Conservation (phyloP, 1,284 basidiomycete species). For the Amylostereum areolatum region DNA sequence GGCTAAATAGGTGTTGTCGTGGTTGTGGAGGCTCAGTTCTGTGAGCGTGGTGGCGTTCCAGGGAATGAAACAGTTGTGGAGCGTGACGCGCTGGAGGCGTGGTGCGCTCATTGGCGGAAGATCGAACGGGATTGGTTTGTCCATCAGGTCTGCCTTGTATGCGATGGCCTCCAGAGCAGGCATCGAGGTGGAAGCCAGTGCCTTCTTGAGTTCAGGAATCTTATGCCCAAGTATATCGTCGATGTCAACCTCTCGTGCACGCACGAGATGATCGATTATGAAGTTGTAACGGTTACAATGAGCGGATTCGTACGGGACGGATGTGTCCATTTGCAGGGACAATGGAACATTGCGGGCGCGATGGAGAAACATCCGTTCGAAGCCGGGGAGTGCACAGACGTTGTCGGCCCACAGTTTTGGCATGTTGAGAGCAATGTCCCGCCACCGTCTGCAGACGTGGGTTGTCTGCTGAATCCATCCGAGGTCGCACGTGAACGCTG, state of each 20-base stretch:
- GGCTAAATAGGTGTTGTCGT: too few species aligned
- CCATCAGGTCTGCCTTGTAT: not conserved
- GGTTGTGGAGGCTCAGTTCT: not conserved
- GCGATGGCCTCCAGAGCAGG: not conserved
- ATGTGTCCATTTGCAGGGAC: not conserved
- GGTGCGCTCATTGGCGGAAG: not conserved
- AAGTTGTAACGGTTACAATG: not conserved
- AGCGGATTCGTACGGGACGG: too few species aligned
- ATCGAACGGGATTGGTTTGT: not conserved
- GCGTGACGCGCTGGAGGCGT: not conserved
- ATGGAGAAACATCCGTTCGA: not conserved
- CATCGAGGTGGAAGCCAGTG: not conserved
- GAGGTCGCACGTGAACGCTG: too few species aligned
- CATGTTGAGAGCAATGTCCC: not conserved
- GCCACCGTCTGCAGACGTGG: not conserved
- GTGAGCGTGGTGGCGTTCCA: not conserved
- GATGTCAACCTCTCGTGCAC: not conserved
- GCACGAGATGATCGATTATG: not conserved
- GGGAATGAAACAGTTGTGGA: not conserved
- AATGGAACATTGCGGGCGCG: not conserved
- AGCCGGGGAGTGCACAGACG: not conserved
- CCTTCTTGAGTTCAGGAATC: not conserved
- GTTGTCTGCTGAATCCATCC: not conserved
- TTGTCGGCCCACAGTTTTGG: not conserved
- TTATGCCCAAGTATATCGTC: not conserved